Evolutionary conservation across 2,329 filamentous ascomycete genomes (phyloP).

Genomic region (Zymoseptoria tritici): DNA sequence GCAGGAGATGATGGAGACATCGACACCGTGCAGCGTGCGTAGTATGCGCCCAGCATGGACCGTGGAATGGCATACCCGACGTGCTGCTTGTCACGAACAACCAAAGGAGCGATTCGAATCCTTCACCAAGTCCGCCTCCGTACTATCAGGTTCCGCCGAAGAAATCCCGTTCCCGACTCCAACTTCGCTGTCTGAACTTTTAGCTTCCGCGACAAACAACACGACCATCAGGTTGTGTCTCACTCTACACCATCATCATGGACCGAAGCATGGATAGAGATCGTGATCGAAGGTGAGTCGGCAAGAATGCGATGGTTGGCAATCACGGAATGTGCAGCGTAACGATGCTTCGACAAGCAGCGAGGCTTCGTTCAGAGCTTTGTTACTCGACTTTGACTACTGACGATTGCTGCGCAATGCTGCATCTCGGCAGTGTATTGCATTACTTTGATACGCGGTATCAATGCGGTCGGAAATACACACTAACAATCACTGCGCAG

Average conservation of each 20-base stretch:
- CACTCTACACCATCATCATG: not conserved
- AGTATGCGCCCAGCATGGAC: not conserved
- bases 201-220: not conserved
- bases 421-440: not conserved
- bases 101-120: not conserved
- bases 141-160: not conserved
- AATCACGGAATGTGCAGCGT: too few species aligned
- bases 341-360: not conserved
- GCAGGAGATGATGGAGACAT: not conserved
- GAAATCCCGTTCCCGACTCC: not conserved
- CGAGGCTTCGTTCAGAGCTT: not conserved
- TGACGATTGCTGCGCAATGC: not conserved
- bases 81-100: not conserved
- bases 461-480: not conserved
- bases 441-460: not conserved
- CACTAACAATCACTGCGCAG: slow-evolving; percentile 9
- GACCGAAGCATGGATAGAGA: slow-evolving; percentile 30
- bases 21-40: not conserved
- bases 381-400: not conserved
- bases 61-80: not conserved
- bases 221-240: not conserved
- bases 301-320: not conserved
- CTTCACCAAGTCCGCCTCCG: not conserved
- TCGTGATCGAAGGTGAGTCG: slow-evolving; percentile 38
- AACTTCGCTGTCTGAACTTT: not conserved